Evolutionary conservation across 192 early-diverging fungal genomes (phyloP), one percentile per base, ranked within the genome.

Genomic region (Entophlyctis luteolus): DNA sequence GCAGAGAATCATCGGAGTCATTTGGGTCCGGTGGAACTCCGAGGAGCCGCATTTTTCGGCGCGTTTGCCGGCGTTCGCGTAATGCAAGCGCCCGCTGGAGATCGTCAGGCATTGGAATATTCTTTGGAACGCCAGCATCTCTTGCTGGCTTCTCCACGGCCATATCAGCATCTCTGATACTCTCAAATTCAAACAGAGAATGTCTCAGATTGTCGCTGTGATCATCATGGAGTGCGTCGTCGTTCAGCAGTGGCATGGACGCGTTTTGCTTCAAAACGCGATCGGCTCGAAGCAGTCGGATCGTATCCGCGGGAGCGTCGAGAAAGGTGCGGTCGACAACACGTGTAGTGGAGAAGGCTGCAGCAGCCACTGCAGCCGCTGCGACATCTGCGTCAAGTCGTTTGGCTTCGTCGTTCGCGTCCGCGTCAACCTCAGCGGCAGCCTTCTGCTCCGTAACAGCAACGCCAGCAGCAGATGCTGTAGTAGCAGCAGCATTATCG

Each of bases 21-120:
- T 71, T 71, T 32, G 70, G 70, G 42, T 71, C 70, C 12, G 62
- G 70, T 4, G 70, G 70, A 4, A 71, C 54, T 18, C 70, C 70
- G 20, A 54, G 22, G 3, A 53, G 53, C 31, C 70, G 16, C 22
- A 37, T 62, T 37, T 50, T 52, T n/a, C 62, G 22, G 3, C 70
- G 4, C 60, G 33, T 42, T 10, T 65, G 25, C 18, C 70, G 38
- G 3, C 70, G 70, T 31, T 71, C 70, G 23, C 70, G 33, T 20
- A 71, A 36, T 31, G 6, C 42, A 18, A 69, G 57, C 18, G 56
- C 57, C 14, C 22, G 32, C 10, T n/a, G 6, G 32, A 62, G 3
- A 10, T 62, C 59, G 47, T 42, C 35, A 10, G 23, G 32, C 59
- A 62, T 62, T 16, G 29, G 38, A 45, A 42, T 38, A 48, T 37